A percentile compares a stretch with the other conserved stretches of the same genome.
Conservation (phyloP, 1,139 yeast genomes). For the Zygosaccharomyces sapae region DNA sequence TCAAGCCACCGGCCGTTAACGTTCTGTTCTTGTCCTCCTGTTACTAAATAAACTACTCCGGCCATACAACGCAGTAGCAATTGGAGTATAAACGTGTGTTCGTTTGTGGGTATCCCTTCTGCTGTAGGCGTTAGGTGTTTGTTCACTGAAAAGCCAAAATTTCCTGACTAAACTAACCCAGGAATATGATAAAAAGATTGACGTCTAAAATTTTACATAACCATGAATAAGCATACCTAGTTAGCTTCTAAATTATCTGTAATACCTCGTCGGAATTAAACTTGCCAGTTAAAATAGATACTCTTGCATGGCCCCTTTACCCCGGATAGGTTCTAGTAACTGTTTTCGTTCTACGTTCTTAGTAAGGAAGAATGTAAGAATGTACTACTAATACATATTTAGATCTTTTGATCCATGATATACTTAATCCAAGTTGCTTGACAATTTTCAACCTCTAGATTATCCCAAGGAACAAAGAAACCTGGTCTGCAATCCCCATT, state of each 20-base stretch:
- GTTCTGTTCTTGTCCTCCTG: slow-evolving; percentile 8
- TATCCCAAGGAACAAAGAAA: slow-evolving; percentile 43
- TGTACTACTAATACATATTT: slow-evolving; percentile 27
- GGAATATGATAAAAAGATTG: too few relatives aligned
- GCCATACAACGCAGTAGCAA: slow-evolving; percentile 7
- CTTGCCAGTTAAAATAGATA: too few relatives aligned
- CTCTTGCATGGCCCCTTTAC: not conserved
- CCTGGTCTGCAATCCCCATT: slow-evolving; percentile 44
- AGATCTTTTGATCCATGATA: slow-evolving; percentile 44
- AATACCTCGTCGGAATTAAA: too few relatives aligned
- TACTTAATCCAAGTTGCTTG: slow-evolving; percentile 67
- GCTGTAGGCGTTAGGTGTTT: slow-evolving; percentile 2
- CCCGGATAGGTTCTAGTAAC: not conserved
- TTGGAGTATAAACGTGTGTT: not conserved
- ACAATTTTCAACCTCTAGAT: slow-evolving; percentile 63
- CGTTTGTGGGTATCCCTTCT: slow-evolving; percentile 7
- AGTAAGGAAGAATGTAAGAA: too few relatives aligned
- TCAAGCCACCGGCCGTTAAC: slow-evolving; percentile 13
- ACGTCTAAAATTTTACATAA: too few relatives aligned
- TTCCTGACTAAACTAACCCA: slow-evolving; percentile 2
- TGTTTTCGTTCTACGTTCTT: not conserved
- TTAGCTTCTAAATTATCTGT: too few relatives aligned
- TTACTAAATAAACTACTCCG: slow-evolving; percentile 6
- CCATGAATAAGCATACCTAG: too few relatives aligned
- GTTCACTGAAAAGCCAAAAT: not conserved